Base-by-base conservation (phyloP, 2,329 filamentous ascomycete genomes). In the Biscogniauxia mediterranea region DNA sequence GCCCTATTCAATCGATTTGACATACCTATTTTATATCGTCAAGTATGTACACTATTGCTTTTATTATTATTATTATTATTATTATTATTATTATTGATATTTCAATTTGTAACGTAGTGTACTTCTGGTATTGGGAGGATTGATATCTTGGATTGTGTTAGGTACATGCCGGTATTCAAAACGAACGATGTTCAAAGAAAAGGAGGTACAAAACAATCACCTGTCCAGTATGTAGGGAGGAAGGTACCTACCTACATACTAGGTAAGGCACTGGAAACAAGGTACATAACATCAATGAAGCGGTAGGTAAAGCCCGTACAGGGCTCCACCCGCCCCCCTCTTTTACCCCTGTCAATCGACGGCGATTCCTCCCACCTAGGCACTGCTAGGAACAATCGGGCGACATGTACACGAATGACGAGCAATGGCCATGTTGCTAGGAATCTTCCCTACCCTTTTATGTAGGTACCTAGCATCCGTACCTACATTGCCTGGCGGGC, bases 261-360 rank as follows among this genome's bases (percentile, higher is more conserved):
- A 23, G 23, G 23, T 23, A 23, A 23, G 23, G 23, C 23, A 23
- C 23, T 23, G 23, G 2, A 23, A 23, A 5, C 5, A 23, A 23
- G 23, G 23, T 23, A 23, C 23, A 23, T 23, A 23, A 23, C 28
- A 32, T 32, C 38, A 46, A 46, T n/a, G 38, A 46, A 46, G 38
- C 38, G 38, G 38, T 46, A 46, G 38, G 15, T 17, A 46, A 46
- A 46, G 38, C 38, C 28, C 38, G 38, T 46, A 46, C 38, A 46
- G 38, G 17, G 38, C 38, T 46, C 21, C 28, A 54, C 52, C 19
- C 23, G 23, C 15, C 52, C 17, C 28, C 52, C 54, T 26, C n/a
- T n/a, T 38, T 32, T 21, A 42, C 54, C 54, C 54, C 54, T 54
- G 52, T 54, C 52, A 25, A 54, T 28, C 20, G 50, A 21, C 50